Conservation (phyloP, 495 filamentous ascomycete genomes). For the Aspergillus olivimuriae region DNA sequence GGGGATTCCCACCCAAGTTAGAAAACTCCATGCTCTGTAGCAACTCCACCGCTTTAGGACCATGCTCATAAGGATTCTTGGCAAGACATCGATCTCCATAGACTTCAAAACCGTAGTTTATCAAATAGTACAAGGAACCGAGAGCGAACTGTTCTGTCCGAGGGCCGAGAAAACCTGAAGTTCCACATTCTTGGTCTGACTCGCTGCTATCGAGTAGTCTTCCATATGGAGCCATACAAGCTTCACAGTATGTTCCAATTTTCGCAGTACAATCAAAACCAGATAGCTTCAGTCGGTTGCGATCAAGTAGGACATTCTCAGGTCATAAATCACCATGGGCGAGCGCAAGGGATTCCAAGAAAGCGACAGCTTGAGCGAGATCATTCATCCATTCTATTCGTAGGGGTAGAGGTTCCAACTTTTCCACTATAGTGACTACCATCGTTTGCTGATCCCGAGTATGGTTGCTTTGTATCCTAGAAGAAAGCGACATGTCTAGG, state of each 20-base stretch:
- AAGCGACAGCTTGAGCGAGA: constrained; percentile 32
- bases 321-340: constrained; percentile 29
- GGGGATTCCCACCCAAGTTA: background rate
- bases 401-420: constrained; percentile 24
- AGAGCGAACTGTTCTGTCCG: constrained; percentile 6
- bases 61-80: background rate
- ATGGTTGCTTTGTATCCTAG: constrained; percentile 21
- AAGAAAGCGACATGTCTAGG: constrained; percentile 18
- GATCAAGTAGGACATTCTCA: constrained; percentile 25
- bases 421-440: constrained; percentile 24
- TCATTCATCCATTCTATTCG: constrained; percentile 36
- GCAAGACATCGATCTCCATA: background rate
- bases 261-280: constrained; percentile 25
- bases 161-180: constrained; percentile 23
- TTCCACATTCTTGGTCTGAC: constrained; percentile 20
- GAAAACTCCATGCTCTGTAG: background rate
- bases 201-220: constrained; percentile 19
- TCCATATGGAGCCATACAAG: constrained; percentile 23
- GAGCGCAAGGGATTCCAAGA: constrained; percentile 31
- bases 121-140: background rate
- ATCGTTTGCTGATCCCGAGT: constrained; percentile 18
- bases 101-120: background rate
- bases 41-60: background rate
- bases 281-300: constrained; percentile 19
- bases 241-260: constrained; percentile 23